Evolutionary conservation across 768 basidiomycete species (phyloP).

Genomic region (Xerocomellus intermedius): DNA sequence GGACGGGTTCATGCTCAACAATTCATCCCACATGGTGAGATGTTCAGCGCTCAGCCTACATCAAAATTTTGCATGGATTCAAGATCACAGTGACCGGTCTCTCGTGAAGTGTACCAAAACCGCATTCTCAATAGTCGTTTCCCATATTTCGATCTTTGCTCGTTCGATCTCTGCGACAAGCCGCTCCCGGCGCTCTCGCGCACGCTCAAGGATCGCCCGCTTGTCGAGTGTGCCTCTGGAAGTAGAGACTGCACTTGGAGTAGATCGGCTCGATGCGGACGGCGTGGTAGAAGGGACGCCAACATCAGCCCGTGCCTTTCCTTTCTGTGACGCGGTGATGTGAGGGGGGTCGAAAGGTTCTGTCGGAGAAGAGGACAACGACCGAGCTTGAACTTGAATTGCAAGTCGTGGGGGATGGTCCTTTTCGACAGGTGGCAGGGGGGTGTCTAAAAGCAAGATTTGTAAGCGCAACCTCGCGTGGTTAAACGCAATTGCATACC

Average conservation of each 20-base stretch:
- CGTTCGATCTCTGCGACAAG: slow-evolving; percentile 54
- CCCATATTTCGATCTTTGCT: slow-evolving; percentile 71
- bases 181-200: slow-evolving; percentile 51
- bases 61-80: not conserved
- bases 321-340: slow-evolving; percentile 12
- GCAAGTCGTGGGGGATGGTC: not conserved
- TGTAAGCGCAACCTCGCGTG: slow-evolving; percentile 1
- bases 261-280: not conserved
- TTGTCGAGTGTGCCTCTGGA: slow-evolving; percentile 26
- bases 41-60: not conserved
- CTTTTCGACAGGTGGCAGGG: not conserved
- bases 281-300: not conserved
- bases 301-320: slow-evolving; percentile 11
- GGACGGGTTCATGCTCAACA: not conserved
- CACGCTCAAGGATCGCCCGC: slow-evolving; percentile 49
- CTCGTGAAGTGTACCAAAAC: slow-evolving; percentile 50
- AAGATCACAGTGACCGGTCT: slow-evolving; percentile 17
- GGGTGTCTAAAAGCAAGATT: slow-evolving; percentile 6
- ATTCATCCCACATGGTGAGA: not conserved
- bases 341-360: not conserved
- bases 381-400: not conserved
- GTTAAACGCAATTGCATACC: slow-evolving; percentile 7
- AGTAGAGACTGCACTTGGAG: not conserved
- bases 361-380: not conserved
- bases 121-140: slow-evolving; percentile 69